Base-by-base conservation (phyloP, 2,329 filamentous ascomycete species). In the Madurella fahalii region DNA sequence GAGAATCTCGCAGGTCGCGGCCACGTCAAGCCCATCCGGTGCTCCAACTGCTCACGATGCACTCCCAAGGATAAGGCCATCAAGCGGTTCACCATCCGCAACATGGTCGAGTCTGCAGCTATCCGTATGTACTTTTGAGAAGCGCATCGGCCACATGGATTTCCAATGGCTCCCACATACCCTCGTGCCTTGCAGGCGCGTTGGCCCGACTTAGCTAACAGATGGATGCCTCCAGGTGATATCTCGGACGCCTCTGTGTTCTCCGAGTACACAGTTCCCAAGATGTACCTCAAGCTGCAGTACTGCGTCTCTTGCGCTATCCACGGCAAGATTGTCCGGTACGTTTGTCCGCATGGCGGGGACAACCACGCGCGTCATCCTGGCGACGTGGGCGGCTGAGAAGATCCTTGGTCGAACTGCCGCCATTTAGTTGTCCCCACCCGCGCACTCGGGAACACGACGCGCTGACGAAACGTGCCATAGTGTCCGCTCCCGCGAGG, bases 231-330 rank as follows among this genome's bases (percentile, higher is more conserved):
- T 43, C 55, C 72, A 97, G 94, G 94, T 91, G 94, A 99, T 90
- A 99, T 99, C 82, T 96, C 92, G 67, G 94, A 99, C 77, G 94
- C 95, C 73, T 97, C 94, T 73, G 94, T 99, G 79, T 99, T 97
- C 82, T 78, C 89, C 72, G 94, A 99, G 83, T 99, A 99, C 85
- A 92, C 91, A 69, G 93, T 99, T 73, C 94, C 94, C 81, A 99
- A 99, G 90, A 99, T 99, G 95, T 99, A 99, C 90, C 84, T 99
- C 81, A 99, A 99, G 89, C 88, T 99, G 77, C 94, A 99, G 84
- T 99, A 99, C 90, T 99, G 94, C 79, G 94, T 99, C 75, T 97
- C 93, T 79, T 99, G 94, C 82, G 94, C 94, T 74, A 99, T 99
- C 68, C 94, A 99, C 85, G 94, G 94, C 85, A 99, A 99, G 89